Base-by-base conservation (phyloP, 2,329 filamentous ascomycete species). In the Aspergillus terreus region DNA sequence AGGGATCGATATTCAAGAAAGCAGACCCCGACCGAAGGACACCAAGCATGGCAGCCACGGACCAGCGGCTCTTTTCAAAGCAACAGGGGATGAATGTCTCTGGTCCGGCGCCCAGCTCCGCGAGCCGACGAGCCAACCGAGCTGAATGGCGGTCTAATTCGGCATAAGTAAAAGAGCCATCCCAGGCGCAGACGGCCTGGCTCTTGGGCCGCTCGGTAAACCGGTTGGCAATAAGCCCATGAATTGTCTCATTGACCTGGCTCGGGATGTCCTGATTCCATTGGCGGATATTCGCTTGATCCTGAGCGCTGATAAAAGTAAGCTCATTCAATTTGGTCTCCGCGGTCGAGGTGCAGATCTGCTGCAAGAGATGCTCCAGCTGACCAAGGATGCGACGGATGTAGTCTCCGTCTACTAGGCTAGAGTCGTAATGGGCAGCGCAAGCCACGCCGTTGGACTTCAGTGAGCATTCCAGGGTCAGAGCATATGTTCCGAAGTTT, bases 181-280 rank as follows among this genome's bases (percentile, higher is more conserved):
- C 53, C 57, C 55, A 58, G 3, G 55, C 43, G 43, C 46, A 50
- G 5, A 59, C 51, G 11, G 57, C 56, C 6, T 46, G 40, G 14
- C 36, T 17, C 14, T 44, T 19, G 2, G 56, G 49, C 2, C 46
- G 46, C 25, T 46, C 30, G 1, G 17, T 23, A 15, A 51, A 44
- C 1, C 21, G 47, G 14, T 51, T 25, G n/a, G 25, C 35, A 15
- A 58, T 50, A 17, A 54, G 30, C 5, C 52, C 32, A 38, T 56
- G 51, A 6, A 58, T 50, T 10, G 35, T 46, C 15, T 46, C 27
- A 17, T 55, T 27, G 44, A 49, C 30, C 12, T 45, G 41, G 6
- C 25, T 32, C 2, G 55, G 53, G 6, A 51, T 51, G 5, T 52
- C 6, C 10, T 46, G 44, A n/a, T 57, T 57, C 53, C 55, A 55